Evolutionary conservation across 2,329 filamentous ascomycete species (phyloP).

Genomic region (Botryotinia calthae): DNA sequence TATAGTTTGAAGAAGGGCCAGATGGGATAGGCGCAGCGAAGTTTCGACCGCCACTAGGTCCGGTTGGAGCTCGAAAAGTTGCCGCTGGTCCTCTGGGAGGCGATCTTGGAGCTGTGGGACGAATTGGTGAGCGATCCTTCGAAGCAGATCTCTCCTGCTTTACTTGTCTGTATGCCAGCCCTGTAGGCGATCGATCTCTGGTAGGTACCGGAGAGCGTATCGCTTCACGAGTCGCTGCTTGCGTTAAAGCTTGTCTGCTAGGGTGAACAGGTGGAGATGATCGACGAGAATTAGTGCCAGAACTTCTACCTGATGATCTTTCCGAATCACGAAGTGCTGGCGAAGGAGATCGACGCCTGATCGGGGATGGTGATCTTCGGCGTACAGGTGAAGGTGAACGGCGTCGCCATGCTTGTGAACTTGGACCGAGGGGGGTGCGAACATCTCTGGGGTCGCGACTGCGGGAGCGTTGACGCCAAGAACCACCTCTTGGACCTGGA

Average conservation of each 20-base stretch:
- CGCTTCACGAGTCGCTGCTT: slow-evolving; percentile 38
- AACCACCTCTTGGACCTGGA: slow-evolving; percentile 39
- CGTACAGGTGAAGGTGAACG: slow-evolving; percentile 53
- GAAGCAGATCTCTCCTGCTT: slow-evolving; percentile 36
- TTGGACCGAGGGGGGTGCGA: slow-evolving; percentile 42
- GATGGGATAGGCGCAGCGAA: slow-evolving; percentile 33
- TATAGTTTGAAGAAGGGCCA: slow-evolving; percentile 17
- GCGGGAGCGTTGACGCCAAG: slow-evolving; percentile 45
- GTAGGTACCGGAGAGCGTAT: slow-evolving; percentile 33
- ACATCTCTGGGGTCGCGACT: slow-evolving; percentile 52
- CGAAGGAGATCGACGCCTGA: slow-evolving; percentile 47
- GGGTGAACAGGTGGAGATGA: slow-evolving; percentile 59
- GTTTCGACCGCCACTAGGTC: slow-evolving; percentile 36
- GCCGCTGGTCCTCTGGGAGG: slow-evolving; percentile 38
- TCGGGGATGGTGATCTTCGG: slow-evolving; percentile 26
- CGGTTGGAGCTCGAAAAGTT: slow-evolving; percentile 37
- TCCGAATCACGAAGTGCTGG: slow-evolving; percentile 47
- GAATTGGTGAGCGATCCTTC: slow-evolving; percentile 36
- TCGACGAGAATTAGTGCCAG: slow-evolving; percentile 57
- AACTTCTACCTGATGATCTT: slow-evolving; percentile 52
- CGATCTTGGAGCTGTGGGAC: slow-evolving; percentile 34
- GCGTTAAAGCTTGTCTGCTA: slow-evolving; percentile 48
- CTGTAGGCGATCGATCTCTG: slow-evolving; percentile 33
- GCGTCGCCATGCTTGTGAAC: slow-evolving; percentile 51
- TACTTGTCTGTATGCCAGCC: slow-evolving; percentile 33